Percentiles rank a stretch among this genome's conserved stretches.
Conservation (phyloP, 2,329 filamentous ascomycete species). For the Aplosporella prunicola region DNA sequence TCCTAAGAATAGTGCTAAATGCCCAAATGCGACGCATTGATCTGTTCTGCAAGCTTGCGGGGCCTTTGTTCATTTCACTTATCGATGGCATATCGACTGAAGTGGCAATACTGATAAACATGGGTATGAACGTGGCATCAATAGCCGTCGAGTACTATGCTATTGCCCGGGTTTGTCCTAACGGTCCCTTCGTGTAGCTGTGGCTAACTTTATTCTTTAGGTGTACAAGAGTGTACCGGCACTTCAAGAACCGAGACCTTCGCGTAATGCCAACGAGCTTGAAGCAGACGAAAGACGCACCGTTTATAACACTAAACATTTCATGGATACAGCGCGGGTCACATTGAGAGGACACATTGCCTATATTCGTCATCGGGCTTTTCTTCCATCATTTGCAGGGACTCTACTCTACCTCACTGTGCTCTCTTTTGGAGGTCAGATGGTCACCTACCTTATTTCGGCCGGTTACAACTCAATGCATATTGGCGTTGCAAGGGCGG, state of each 20-base stretch:
- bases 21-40: slow-evolving; percentile 52
- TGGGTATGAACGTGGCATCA: slow-evolving; percentile 42
- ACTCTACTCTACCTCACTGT: slow-evolving; percentile 51
- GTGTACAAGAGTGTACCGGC: neutral
- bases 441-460: slow-evolving; percentile 54
- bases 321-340: slow-evolving; percentile 17
- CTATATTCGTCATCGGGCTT: slow-evolving; percentile 47
- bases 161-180: slow-evolving; percentile 36
- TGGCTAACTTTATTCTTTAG: neutral
- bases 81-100: slow-evolving; percentile 40
- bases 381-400: slow-evolving; percentile 51
- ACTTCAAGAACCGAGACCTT: neutral
- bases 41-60: slow-evolving; percentile 48
- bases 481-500: slow-evolving; percentile 45
- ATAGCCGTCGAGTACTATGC: slow-evolving; percentile 44
- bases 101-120: slow-evolving; percentile 40
- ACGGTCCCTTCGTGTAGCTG: neutral
- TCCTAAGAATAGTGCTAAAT: slow-evolving; percentile 38
- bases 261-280: too few relatives aligned
- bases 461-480: slow-evolving; percentile 43
- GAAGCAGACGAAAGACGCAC: too few relatives aligned
- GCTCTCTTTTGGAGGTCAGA: slow-evolving; percentile 42
- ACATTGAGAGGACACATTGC: slow-evolving; percentile 25
- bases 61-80: slow-evolving; percentile 43
- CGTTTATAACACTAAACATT: too few relatives aligned